These are phyloP conservation scores for Mrakia hoshinonis DNA, from an alignment of 768 basidiomycete species.

Conservation along the genomic window DNA sequence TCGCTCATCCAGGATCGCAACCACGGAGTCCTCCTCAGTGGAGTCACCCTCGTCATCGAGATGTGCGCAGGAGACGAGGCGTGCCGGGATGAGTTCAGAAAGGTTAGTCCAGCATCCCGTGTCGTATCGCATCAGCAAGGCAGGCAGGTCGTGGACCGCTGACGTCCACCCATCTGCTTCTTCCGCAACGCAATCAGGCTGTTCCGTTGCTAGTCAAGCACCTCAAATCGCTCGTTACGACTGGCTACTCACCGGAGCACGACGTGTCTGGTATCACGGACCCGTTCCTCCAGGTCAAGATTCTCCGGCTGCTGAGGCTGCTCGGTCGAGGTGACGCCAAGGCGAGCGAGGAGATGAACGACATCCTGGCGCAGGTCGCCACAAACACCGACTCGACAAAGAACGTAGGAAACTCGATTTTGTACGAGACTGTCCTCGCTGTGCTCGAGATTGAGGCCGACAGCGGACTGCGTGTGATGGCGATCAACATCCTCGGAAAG, in stretches of 20 bases:
- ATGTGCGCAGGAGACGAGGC: constrained; percentile 74
- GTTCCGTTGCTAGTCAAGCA: constrained; percentile 90
- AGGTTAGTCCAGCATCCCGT: constrained; percentile 48
- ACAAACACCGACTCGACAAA: constrained; percentile 96
- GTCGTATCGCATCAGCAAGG: too few relatives aligned
- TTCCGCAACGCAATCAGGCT: constrained; percentile 48
- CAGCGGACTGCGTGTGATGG: constrained; percentile 91
- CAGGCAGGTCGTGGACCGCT: background rate
- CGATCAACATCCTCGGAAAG: constrained; percentile 97
- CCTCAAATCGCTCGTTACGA: constrained; percentile 86
- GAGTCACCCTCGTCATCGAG: constrained; percentile 88
- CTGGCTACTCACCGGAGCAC: constrained; percentile 95
- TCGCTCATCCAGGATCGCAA: constrained; percentile 88
- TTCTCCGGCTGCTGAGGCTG: constrained; percentile 76
- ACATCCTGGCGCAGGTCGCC: constrained; percentile 97
- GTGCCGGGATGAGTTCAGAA: constrained; percentile 76
- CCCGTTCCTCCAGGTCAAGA: constrained; percentile 54
- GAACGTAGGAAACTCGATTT: constrained; percentile 94
- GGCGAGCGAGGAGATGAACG: constrained; percentile 95
- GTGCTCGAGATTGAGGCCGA: constrained; percentile 97
- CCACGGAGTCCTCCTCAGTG: constrained; percentile 88
- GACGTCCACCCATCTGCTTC: background rate
- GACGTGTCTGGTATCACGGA: constrained; percentile 98
- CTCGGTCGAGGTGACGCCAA: constrained; percentile 74
- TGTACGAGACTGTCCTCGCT: constrained; percentile 94